A percentile compares a stretch with the other conserved stretches of the same genome.
Evolutionary conservation across 73 alveolate genomes (phyloP).

Genomic region (Uronychia binucleata): DNA sequence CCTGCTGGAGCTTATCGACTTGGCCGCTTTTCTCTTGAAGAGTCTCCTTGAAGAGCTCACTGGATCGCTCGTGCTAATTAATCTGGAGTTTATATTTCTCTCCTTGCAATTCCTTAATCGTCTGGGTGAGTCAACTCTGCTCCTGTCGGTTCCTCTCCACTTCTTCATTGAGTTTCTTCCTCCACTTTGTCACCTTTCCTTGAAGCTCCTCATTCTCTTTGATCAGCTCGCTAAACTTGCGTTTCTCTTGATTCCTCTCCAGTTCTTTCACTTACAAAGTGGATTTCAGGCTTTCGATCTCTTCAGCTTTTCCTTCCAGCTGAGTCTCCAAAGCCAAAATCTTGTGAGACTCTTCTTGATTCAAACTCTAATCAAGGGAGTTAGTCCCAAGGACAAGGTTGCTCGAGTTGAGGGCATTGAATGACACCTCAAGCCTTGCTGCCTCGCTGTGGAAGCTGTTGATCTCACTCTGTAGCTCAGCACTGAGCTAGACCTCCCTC

Average conservation of each 20-base stretch:
- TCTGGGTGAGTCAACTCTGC: background rate
- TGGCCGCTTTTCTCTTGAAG: slow-evolving; percentile 23
- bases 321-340: background rate
- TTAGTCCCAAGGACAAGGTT: too few relatives aligned
- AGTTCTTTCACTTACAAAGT: slow-evolving; percentile 7
- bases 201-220: slow-evolving; percentile 9
- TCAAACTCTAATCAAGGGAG: too few relatives aligned
- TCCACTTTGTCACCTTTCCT: slow-evolving; percentile 19
- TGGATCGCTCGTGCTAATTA: slow-evolving; percentile 5
- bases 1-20: slow-evolving; percentile 8
- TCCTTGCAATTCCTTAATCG: slow-evolving; percentile 18
- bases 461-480: background rate
- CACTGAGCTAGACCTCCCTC: background rate
- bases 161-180: slow-evolving; percentile 18
- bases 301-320: slow-evolving; percentile 2
- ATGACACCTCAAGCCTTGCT: too few relatives aligned
- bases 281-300: slow-evolving; percentile 5
- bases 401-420: too few relatives aligned
- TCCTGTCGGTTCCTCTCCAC: slow-evolving; percentile 16
- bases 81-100: slow-evolving; percentile 8
- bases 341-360: background rate
- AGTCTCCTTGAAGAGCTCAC: slow-evolving; percentile 15
- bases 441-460: too few relatives aligned
- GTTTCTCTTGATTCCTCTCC: slow-evolving; percentile 24
- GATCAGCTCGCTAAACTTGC: background rate